Conservation (phyloP, 75 land plant genomes). For the Picea sitchensis region DNA sequence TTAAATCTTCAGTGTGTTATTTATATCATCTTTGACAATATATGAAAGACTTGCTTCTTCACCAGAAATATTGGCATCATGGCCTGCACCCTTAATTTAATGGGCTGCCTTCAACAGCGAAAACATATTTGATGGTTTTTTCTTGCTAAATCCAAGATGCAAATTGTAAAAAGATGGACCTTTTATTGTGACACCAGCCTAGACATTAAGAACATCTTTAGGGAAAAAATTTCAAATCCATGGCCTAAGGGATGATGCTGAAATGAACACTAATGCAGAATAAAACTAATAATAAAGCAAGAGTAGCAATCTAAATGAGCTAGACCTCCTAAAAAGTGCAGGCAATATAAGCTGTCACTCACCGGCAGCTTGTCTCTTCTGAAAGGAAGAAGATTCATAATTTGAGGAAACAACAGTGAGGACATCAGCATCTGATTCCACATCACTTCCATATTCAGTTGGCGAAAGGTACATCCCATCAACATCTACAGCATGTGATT, state of each 20-base stretch:
- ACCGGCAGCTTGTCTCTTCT: constrained; percentile 42
- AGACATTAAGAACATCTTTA: constrained; percentile 1
- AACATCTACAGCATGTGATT: constrained; percentile 4
- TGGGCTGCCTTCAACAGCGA: too few species aligned
- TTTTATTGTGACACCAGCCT: not conserved
- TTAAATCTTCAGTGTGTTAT: too few species aligned
- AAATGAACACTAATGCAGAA: not conserved
- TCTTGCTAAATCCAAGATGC: too few species aligned
- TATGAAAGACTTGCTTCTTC: too few species aligned
- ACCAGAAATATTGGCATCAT: too few species aligned
- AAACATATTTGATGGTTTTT: too few species aligned
- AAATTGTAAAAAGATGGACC: not conserved
- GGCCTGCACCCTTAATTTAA: too few species aligned
- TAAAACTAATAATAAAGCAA: not conserved
- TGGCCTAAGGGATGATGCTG: not conserved
- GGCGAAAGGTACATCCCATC: constrained; percentile 8
- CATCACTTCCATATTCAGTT: constrained; percentile 12
- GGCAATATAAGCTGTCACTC: not conserved
- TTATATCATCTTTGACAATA: too few species aligned
- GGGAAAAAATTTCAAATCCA: not conserved
- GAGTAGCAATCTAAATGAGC: not conserved
- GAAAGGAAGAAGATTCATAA: constrained; percentile 23
- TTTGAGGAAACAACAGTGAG: constrained; percentile 4
- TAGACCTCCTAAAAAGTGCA: too few species aligned
- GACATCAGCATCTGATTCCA: constrained; percentile 9